Conservation (phyloP, 2,329 filamentous ascomycete genomes). For the Byssochlamys sp. region DNA sequence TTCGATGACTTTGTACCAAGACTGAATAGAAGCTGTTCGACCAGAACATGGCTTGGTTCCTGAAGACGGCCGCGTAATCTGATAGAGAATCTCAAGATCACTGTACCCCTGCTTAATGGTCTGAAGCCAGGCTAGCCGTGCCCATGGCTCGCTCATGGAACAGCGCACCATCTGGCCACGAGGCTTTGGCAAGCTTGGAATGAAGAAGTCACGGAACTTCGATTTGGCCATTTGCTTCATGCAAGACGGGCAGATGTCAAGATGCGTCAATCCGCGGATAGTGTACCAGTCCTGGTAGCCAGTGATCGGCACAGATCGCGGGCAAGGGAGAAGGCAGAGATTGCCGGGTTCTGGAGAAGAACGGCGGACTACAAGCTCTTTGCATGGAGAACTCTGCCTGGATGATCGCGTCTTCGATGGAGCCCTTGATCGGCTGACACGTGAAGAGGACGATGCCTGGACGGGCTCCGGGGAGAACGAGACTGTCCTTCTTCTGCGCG, state of each 20-base stretch:
- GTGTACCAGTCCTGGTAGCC: slow-evolving; percentile 73
- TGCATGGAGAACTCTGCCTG: slow-evolving; percentile 6
- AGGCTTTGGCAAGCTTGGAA: slow-evolving; percentile 50
- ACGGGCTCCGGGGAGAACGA: not conserved
- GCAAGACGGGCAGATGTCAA: slow-evolving; percentile 77
- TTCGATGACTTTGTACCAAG: slow-evolving; percentile 69
- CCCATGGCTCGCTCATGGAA: slow-evolving; percentile 74
- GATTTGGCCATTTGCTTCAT: slow-evolving; percentile 63
- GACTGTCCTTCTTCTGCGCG: not conserved
- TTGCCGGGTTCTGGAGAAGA: slow-evolving; percentile 11
- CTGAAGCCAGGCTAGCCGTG: slow-evolving; percentile 72
- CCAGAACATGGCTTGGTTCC: slow-evolving; percentile 50
- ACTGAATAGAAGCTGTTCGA: slow-evolving; percentile 46
- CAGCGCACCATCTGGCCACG: slow-evolving; percentile 56
- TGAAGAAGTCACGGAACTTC: slow-evolving; percentile 58
- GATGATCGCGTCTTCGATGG: not conserved
- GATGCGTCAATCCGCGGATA: slow-evolving; percentile 57
- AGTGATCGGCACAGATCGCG: slow-evolving; percentile 51
- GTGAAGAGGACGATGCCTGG: not conserved
- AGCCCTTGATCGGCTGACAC: not conserved
- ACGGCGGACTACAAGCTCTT: slow-evolving; percentile 7
- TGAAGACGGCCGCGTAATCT: slow-evolving; percentile 55
- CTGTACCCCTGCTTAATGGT: slow-evolving; percentile 60
- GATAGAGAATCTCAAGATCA: slow-evolving; percentile 60
- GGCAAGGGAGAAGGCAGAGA: slow-evolving; percentile 55